Percentiles rank a stretch among this genome's conserved stretches.
phyloP scores from a whole-genome alignment of 148 eudicot species.

The Tetragonia tetragonoides region DNA sequence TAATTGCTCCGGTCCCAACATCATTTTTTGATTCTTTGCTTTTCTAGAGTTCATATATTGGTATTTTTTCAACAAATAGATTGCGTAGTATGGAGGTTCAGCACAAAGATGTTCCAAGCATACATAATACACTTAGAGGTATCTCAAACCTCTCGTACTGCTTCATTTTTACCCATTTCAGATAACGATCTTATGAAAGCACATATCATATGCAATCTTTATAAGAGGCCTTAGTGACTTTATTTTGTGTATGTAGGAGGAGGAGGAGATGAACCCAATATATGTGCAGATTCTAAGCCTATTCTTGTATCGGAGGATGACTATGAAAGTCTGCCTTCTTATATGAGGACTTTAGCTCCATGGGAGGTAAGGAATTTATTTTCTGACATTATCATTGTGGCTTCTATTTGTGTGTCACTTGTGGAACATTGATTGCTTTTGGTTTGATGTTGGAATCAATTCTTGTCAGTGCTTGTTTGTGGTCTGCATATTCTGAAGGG shows the following conservation, averaged over 20 bases:
- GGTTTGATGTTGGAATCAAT: neutral
- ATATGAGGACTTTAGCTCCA: slow-evolving; percentile 68
- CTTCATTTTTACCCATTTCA: neutral
- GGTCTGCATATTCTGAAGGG: neutral
- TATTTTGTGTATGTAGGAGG: slow-evolving; percentile 30
- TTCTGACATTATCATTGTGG: neutral
- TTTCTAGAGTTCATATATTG: slow-evolving; percentile 3
- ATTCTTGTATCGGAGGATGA: slow-evolving; percentile 57
- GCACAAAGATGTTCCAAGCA: slow-evolving; percentile 25
- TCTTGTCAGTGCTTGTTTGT: neutral
- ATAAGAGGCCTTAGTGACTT: neutral
- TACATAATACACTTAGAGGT: slow-evolving; percentile 31
- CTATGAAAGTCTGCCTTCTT: slow-evolving; percentile 80
- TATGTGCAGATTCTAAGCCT: slow-evolving; percentile 35
- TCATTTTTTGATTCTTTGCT: neutral
- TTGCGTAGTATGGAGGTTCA: slow-evolving; percentile 25
- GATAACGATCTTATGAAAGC: neutral
- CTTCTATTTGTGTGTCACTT: neutral
- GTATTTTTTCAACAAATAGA: slow-evolving; percentile 14
- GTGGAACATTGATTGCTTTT: neutral
- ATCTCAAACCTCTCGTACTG: neutral
- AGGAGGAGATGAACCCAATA: slow-evolving; percentile 29
- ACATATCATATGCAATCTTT: neutral
- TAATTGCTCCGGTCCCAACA: neutral
- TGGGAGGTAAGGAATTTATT: slow-evolving; percentile 64